Evolutionary conservation across 495 filamentous ascomycete species (phyloP), one percentile per base, ranked within the genome.

Genomic region (Hypoxylon cercidicola): DNA sequence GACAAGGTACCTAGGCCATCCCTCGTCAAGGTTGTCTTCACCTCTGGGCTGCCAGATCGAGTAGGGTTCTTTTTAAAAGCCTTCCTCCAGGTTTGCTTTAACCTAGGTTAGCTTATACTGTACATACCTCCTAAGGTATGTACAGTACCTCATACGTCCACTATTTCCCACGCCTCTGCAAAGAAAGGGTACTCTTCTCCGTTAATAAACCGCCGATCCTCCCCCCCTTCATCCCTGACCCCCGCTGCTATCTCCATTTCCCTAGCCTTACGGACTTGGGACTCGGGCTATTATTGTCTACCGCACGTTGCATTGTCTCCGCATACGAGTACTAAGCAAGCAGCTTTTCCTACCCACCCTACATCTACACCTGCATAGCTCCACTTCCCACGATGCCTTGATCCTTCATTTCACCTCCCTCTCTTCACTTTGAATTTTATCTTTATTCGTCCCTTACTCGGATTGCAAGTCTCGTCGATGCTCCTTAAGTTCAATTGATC

Each of bases 141-240:
- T n/a, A n/a, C n/a, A n/a, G n/a, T n/a, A n/a, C n/a, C n/a, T 62
- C 19, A 45, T 46, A 12, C 49, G 50, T 32, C 40, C 23, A 39
- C 35, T 56, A 49, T 54, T 37, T 16, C 40, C 35, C 13, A 46
- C 39, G 39, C 44, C 25, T 20, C 37, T 25, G 23, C 5, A 39
- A n/a, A 45, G 39, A 30, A 34, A 48, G 3, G 7, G 5, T 4
- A 21, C 55, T 52, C 65, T 58, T 47, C 49, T 45, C 50, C 59
- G 41, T 67, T 62, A 56, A 58, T 57, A 64, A 68, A 60, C 28
- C 59, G 60, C 65, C 60, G 60, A 68, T 68, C 65, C 60, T 60
- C 32, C 51, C 28, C 11, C 48, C 34, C 13, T 32, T n/a, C 52
- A n/a, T 25, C 54, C 41, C 28, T 45, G 45, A 23, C 52, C 25